phyloP scores from a whole-genome alignment of 139 green algal genomes.

The Chlorella sp. region DNA sequence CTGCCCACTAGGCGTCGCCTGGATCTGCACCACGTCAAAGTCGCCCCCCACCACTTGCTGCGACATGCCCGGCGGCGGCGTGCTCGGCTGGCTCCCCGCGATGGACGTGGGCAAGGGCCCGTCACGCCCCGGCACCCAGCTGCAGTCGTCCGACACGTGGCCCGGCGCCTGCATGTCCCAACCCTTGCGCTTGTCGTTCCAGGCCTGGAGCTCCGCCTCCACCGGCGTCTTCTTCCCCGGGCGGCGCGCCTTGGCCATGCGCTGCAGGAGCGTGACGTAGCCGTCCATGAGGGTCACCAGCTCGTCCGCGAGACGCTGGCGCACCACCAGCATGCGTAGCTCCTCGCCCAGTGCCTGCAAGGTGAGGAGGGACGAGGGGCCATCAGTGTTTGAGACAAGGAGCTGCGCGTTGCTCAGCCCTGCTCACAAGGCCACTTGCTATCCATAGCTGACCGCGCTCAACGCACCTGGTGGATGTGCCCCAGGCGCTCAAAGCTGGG shows the following conservation, averaged over 20 bases:
- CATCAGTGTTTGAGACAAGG: no score
- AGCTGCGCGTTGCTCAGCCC: no score
- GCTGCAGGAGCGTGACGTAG: slow-evolving; percentile 13
- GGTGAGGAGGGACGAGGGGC: no score
- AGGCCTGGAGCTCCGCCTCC: slow-evolving; percentile 4
- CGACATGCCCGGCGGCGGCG: no score
- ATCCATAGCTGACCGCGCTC: no score
- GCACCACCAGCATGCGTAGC: slow-evolving; percentile 47
- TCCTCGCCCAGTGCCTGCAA: slow-evolving; percentile 21
- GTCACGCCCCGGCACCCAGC: not conserved
- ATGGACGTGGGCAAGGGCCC: no score
- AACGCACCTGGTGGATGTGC: slow-evolving; percentile 12
- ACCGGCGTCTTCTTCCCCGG: slow-evolving; percentile 8
- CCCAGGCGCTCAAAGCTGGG: slow-evolving; percentile 41
- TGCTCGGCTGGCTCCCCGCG: no score
- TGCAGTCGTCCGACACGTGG: not conserved
- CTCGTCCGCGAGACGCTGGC: slow-evolving; percentile 27
- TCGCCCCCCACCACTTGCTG: no score
- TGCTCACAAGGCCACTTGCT: no score
- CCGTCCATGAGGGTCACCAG: slow-evolving; percentile 14
- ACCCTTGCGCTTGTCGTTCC: not conserved
- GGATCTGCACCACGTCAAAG: not conserved
- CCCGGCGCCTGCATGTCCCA: not conserved
- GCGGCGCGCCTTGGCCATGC: not conserved
- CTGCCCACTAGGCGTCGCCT: no score